phyloP scores from a whole-genome alignment of 345 rosid genomes.

The Bruguiera parviflora region DNA sequence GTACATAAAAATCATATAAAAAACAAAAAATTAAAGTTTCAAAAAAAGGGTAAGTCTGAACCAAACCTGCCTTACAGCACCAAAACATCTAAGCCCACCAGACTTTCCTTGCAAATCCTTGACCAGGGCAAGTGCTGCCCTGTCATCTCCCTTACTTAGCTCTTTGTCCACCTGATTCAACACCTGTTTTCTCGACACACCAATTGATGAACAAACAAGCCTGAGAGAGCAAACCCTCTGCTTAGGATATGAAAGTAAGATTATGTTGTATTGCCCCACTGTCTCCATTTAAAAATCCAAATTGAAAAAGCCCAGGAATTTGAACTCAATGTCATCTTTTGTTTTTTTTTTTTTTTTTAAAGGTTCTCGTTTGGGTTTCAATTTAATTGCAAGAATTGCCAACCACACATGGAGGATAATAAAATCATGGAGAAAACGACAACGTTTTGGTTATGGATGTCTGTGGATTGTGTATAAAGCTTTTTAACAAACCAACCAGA shows the following conservation, averaged over 20 bases:
- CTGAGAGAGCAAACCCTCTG: slow-evolving; percentile 13
- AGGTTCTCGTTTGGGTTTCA: not conserved
- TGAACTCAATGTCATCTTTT: not conserved
- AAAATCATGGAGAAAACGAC: not conserved
- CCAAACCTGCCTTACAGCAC: slow-evolving; percentile 69
- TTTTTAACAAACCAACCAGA: slow-evolving; percentile 3
- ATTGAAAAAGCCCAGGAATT: not conserved
- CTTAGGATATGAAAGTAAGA: slow-evolving; percentile 24
- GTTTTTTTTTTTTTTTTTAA: not conserved
- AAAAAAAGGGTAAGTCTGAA: not conserved
- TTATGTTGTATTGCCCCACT: slow-evolving; percentile 25
- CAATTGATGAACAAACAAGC: slow-evolving; percentile 41
- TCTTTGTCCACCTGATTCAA: slow-evolving; percentile 63
- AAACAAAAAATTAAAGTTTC: not conserved
- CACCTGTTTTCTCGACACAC: slow-evolving; percentile 38
- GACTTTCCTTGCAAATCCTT: slow-evolving; percentile 73
- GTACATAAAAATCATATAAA: not conserved
- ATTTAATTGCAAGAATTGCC: not conserved
- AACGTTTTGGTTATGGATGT: not conserved
- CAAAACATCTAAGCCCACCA: slow-evolving; percentile 73
- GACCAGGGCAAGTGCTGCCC: slow-evolving; percentile 64
- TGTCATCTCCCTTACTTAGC: slow-evolving; percentile 73
- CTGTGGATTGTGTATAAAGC: too few relatives aligned
- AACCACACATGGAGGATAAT: slow-evolving; percentile 20
- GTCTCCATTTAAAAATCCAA: slow-evolving; percentile 34